These are phyloP conservation scores for Chenopodium berlandieri DNA, from an alignment of 148 eudicot genomes.

Conservation along the genomic window DNA sequence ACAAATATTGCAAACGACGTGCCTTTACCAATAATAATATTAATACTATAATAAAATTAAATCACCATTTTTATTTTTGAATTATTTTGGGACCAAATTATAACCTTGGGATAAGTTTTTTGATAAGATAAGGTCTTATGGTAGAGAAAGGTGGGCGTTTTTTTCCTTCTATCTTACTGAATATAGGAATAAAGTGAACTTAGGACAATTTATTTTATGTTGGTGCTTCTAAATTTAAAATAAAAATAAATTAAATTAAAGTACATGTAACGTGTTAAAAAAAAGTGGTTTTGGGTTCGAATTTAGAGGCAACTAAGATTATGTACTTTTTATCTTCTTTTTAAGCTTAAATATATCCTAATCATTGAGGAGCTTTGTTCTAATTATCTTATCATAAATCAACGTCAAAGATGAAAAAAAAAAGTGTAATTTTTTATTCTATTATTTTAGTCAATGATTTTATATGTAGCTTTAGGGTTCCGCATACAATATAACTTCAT, in stretches of 20 bases:
- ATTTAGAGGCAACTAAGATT: slow-evolving; percentile 22
- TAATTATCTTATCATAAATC: slow-evolving; percentile 12
- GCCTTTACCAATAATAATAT: slow-evolving; percentile 18
- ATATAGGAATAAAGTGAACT: slow-evolving; percentile 31
- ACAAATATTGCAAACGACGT: slow-evolving; percentile 30
- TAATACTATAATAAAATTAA: not conserved
- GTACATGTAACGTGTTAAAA: not conserved
- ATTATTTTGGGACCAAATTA: slow-evolving; percentile 27
- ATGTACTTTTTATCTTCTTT: slow-evolving; percentile 10
- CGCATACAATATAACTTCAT: not conserved
- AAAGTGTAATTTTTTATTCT: not conserved
- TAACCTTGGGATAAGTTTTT: slow-evolving; percentile 22
- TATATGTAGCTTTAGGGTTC: not conserved
- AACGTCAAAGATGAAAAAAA: not conserved
- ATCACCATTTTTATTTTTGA: not conserved
- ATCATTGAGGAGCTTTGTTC: slow-evolving; percentile 22
- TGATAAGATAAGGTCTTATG: slow-evolving; percentile 33
- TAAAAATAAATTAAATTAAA: not conserved
- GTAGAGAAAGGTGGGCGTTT: not conserved
- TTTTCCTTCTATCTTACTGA: slow-evolving; percentile 7
- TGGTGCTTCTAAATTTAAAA: slow-evolving; percentile 12
- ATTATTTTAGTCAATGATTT: not conserved
- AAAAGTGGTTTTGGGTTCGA: not conserved
- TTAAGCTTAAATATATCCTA: slow-evolving; percentile 23
- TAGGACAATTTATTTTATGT: slow-evolving; percentile 13